phyloP scores from a whole-genome alignment of 768 basidiomycete genomes.

The Russula abietina region DNA sequence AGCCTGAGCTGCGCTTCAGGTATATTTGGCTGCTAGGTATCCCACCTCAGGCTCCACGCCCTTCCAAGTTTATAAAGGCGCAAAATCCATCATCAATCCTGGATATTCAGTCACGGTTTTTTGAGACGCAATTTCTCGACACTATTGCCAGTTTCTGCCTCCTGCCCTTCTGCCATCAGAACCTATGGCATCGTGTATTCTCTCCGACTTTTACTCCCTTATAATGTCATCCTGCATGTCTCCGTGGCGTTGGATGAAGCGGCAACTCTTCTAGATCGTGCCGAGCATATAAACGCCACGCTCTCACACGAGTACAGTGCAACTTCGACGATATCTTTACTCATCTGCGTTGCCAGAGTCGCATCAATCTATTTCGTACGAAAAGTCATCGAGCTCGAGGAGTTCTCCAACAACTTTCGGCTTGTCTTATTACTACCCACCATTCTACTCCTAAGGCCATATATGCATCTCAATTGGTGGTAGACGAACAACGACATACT shows the following conservation, averaged over 20 bases:
- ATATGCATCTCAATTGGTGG: too few relatives aligned
- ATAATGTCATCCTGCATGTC: not conserved
- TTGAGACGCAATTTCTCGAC: not conserved
- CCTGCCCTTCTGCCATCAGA: not conserved
- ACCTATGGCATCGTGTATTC: not conserved
- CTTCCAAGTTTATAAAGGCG: not conserved
- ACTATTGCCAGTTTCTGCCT: not conserved
- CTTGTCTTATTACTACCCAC: too few relatives aligned
- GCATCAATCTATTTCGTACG: not conserved
- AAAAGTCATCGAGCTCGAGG: slow-evolving; percentile 1
- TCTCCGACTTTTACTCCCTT: not conserved
- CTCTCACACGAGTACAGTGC: not conserved
- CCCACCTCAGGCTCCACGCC: too few relatives aligned
- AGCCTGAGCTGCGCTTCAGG: too few relatives aligned
- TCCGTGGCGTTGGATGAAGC: not conserved
- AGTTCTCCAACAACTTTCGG: not conserved
- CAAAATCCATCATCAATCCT: not conserved
- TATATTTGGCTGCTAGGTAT: too few relatives aligned
- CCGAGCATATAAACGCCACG: not conserved
- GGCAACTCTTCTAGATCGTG: not conserved
- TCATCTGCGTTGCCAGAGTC: not conserved
- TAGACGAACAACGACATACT: too few relatives aligned
- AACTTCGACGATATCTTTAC: not conserved
- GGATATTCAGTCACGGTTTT: not conserved
- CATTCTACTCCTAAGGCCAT: too few relatives aligned